Base-by-base conservation (phyloP, 257 asterid species). In the Salvia rosmarinus region DNA sequence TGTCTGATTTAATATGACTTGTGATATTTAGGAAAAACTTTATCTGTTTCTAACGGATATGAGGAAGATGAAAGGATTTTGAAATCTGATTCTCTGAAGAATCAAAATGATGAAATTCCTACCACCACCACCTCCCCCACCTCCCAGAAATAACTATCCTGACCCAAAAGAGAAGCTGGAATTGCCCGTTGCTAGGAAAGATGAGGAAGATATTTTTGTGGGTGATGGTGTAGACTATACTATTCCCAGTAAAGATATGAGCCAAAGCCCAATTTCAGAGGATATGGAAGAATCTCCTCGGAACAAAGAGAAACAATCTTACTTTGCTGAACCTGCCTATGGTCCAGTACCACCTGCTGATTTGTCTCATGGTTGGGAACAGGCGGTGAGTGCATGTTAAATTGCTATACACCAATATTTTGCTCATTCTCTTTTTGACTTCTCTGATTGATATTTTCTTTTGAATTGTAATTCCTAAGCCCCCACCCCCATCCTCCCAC, bases 281-380 rank as follows among this genome's bases (percentile, higher is more conserved):
- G 98, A 95, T 76, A 95, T 95, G 99, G 97, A 95, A 80, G 99
- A 95, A 82, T 95, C 98, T 79, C 99, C 99, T 72, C 89, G 95
- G 67, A 87, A 84, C 80, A 92, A 87, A 75, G 99, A 89, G 83
- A 88, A 79, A 78, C 56, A 82, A 34, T 61, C 93, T 66, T 86
- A 88, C 84, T 86, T 89, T 59, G 69, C 73, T 61, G 95, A 89
- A 84, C 94, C 98, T 57, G 83, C 87, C n/a, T 95, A 91, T 79
- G 99, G 96, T 65, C 98, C 99, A 23, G 89, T 91, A 72, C 95
- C 96, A 58, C 96, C 98, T n/a, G 37, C 98, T 61, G 93, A 88
- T 71, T 81, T 88, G 46, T 85, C 97, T 78, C 89, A 84, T 60
- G 92, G 67, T 63, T 95, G 99, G 99, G 89, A 86, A 80, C 88